Evolutionary conservation across 192 early-diverging fungal species (phyloP), one percentile per base, ranked within the genome.

Genomic region (Coemansia javaensis): DNA sequence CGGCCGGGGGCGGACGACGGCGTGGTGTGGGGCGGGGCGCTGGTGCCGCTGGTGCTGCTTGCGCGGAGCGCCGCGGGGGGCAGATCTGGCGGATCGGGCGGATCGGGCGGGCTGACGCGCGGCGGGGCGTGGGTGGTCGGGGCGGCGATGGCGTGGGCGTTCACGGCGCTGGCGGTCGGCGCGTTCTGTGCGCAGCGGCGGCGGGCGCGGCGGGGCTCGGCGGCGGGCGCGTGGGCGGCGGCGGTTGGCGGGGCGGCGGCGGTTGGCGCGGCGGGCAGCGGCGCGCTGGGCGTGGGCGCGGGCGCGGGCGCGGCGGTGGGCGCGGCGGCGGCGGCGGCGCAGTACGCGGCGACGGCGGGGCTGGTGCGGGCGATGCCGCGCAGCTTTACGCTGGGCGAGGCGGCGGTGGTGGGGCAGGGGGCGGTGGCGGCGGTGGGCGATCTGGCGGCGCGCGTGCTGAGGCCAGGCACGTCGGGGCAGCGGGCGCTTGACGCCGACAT

Each of bases 331-430:
- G 32, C 43, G 14, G 20, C 11, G 16, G 24, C 40, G 17, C 49
- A 54, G 40, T 22, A 43, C 7, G 0, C 5, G 37, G 8, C 18
- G 17, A 45, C 37, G 14, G 40, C 4, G 4, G 14, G 18, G 16
- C 9, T 47, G 1, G 24, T 62, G 7, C 20, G 12, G 11, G 6
- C 7, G 12, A 13, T 74, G 23, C 54, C 63, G 21, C 47, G 47
- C 22, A 66, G 70, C 45, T 62, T 74, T 23, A 66, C 70, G 33
- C 28, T 66, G 15, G 63, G 70, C 34, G 70, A 74, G 43, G 63
- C 70, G 5, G 50, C 63, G 2, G 58, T 53, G 9, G 20, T 40
- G 0, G 48, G 53, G 17, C 70, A 74, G 51, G 53, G 53, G 7
- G 22, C 45, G 9, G 12, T 33, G 15, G 24, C 62, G 21, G 54